Conservation (phyloP, 176 grass and related monocot species). For the Triticum timopheevii region DNA sequence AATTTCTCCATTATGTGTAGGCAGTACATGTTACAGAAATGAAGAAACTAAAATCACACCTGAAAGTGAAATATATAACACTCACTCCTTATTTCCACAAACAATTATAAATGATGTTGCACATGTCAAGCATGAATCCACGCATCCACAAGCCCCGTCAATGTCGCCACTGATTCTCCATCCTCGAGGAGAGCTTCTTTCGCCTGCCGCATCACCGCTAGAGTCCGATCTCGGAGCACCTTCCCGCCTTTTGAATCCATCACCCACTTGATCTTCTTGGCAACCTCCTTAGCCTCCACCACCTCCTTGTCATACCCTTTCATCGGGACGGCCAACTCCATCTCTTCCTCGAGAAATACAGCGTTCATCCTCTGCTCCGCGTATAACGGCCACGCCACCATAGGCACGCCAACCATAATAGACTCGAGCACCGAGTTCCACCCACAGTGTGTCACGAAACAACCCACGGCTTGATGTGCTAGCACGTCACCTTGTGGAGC, state of each 20-base stretch:
- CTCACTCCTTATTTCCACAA: not conserved
- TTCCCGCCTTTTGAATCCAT: not conserved
- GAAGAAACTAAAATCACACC: not conserved
- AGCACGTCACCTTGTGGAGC: not conserved
- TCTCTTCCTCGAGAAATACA: not conserved
- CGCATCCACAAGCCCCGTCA: not conserved
- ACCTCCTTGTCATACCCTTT: not conserved
- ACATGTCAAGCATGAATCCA: not conserved
- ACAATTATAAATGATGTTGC: not conserved
- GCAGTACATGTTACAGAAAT: not conserved
- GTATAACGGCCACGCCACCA: not conserved
- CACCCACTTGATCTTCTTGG: not conserved
- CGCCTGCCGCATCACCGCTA: not conserved
- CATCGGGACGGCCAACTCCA: not conserved
- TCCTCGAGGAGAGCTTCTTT: not conserved
- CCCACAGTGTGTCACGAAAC: not conserved
- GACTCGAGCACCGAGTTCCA: not conserved
- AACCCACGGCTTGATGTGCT: not conserved
- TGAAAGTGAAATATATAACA: not conserved
- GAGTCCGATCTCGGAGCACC: not conserved
- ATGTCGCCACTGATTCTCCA: not conserved
- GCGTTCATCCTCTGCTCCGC: not conserved
- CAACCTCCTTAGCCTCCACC: not conserved
- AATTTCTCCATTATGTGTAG: not conserved
- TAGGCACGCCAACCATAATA: not conserved